Evolutionary conservation across 2,329 filamentous ascomycete species (phyloP), one percentile per base, ranked within the genome.

Genomic region (Alternaria rosae): DNA sequence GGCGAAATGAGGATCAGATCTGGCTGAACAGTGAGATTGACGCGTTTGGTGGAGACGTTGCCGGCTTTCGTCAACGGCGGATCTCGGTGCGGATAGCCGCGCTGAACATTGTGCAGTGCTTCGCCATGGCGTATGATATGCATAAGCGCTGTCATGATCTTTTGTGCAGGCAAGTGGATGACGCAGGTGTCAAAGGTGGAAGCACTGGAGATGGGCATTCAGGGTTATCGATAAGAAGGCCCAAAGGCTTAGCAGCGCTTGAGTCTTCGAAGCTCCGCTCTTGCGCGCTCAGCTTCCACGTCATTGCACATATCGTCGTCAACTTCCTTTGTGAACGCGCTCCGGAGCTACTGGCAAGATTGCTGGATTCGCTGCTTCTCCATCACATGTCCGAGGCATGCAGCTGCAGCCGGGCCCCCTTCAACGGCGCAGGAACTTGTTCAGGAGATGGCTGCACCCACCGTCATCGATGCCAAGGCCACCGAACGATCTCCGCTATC

Each of bases 1-100:
- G 70, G 68, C 6, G 70, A 73, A 26, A 73, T 65, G 47, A 73
- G 45, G 52, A 73, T 62, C 4, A 73, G 41, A 25, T 72, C 64
- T 21, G 70, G 70, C 7, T 7, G 38, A 0, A 47, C 8, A 4
- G 59, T 8, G 8, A 68, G 50, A 9, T 55, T 54, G 25, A 68
- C 64, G 12, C 47, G 38, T 45, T 63, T 63, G 9, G 67, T 69
- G 8, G 57, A 56, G 15, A 44, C 28, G 4, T 66, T 52, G 4
- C 70, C 67, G 7, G 57, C 17, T 44, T 62, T 50, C 12, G 67
- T 72, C n/a, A 72, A 43, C 9, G 71, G 67, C 6, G 71, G 67
- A 43, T 74, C 69, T 23, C 61, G 61, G 32, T 68, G 25, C 4
- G 65, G 55, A 20, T 71, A 63, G 11, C 23, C 25, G 15, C 53